Evolutionary conservation across 768 basidiomycete genomes (phyloP).

Genomic region (Postia placenta): DNA sequence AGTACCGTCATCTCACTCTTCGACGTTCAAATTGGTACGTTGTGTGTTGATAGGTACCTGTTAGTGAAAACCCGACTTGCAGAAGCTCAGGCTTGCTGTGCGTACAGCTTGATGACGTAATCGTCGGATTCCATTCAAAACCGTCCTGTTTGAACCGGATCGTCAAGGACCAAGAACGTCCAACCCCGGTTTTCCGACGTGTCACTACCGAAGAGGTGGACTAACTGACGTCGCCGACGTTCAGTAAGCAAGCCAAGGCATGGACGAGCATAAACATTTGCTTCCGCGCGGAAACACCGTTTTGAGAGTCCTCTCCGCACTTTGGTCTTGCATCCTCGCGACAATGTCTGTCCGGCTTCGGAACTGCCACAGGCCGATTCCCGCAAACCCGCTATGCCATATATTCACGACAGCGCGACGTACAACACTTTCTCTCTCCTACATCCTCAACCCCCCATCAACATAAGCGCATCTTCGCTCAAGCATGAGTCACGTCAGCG

Average conservation of each 20-base stretch:
- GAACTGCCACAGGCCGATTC: neutral
- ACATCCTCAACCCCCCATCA: neutral
- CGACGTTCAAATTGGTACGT: too few species aligned
- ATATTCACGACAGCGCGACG: neutral
- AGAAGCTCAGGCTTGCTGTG: too few species aligned
- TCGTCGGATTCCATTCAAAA: neutral
- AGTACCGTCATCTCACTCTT: too few species aligned
- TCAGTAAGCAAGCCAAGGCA: neutral
- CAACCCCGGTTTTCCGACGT: neutral
- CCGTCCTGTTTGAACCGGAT: neutral
- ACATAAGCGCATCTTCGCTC: neutral
- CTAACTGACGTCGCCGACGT: neutral
- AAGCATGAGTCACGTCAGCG: neutral
- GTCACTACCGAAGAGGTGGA: neutral
- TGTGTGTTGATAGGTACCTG: too few species aligned
- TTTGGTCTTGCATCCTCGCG: neutral
- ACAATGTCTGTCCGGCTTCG: neutral
- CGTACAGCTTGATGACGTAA: too few species aligned
- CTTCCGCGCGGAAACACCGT: neutral
- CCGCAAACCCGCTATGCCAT: neutral
- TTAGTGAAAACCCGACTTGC: too few species aligned
- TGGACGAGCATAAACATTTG: neutral
- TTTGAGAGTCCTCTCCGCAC: neutral
- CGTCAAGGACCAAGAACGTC: neutral
- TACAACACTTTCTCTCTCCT: neutral